Evolutionary conservation across 148 eudicot genomes (phyloP), one percentile per base, ranked within the genome.

Genomic region (Beta vulgaris): DNA sequence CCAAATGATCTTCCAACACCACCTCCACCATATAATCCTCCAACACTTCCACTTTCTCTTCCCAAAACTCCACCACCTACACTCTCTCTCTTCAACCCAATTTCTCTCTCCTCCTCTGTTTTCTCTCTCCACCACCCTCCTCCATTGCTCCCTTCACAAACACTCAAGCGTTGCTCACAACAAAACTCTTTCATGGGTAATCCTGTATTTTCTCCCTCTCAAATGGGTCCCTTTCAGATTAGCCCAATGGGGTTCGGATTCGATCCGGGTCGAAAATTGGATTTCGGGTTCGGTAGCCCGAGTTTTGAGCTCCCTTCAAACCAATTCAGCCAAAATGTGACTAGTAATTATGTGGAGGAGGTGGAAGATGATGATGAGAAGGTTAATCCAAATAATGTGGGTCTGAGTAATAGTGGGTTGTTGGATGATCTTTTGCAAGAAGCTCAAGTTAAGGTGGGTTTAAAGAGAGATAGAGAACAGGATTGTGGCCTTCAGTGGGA

Each of bases 301-400:
- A 31, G 53, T 23, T 76, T 61, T 35, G 90, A 85, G 89, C 97
- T 91, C 86, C 89, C 97, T 89, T 93, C 91, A 81, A 84, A 87
- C 91, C 91, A 88, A 89, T 68, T 75, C 63, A 65, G 28, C 81
- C 80, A 76, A 61, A 76, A 79, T 35, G 42, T 75, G 15, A 35
- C 16, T 77, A 29, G 25, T 64, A 5, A 7, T 63, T 8, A 35
- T 21, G 4, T 29, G 14, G 25, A 15, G 13, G 42, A 49, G 37
- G 40, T 75, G 76, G 48, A 78, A 68, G 71, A 68, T 67, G 76
- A 76, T 59, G 34, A 72, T 72, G 68, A 72, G 77, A 59, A 57
- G 70, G 55, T 31, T 58, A 69, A 26, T 78, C 62, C 60, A n/a
- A 82, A 51, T 76, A 81, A 49, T 75, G 53, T 72, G 70, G 75